Base-by-base conservation (phyloP, 495 filamentous ascomycete genomes). In the Annulohypoxylon nitens region DNA sequence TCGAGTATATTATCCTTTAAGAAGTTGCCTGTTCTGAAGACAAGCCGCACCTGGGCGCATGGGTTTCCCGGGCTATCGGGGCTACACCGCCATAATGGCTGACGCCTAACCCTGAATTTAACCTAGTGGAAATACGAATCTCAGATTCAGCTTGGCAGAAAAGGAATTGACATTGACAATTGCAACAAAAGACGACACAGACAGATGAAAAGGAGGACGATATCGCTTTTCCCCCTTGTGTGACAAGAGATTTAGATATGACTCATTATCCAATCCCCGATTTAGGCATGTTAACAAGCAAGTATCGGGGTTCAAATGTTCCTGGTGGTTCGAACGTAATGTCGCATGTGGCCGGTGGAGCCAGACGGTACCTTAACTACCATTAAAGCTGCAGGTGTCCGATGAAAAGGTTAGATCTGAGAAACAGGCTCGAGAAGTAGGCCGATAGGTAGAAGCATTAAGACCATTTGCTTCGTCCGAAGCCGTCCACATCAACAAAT, bases 41-140 rank as follows among this genome's bases (percentile, higher is more conserved):
- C 63, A 75, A 70, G 65, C 70, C 64, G 65, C 67, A 54, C 62
- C 71, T 59, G 43, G 58, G 48, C 64, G 47, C 62, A 74, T 59
- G 51, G 62, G 48, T 66, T 71, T 79, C 48, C 72, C 75, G 73
- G 69, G 5, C 55, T 59, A 34, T 69, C 73, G 64, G 65, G 30
- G 68, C 61, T 72, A 77, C 77, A 79, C 70, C 77, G 75, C 77
- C 73, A 75, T 73, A 23, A 74, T 68, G 65, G 65, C 69, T 74
- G 51, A 77, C 65, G 54, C 59, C 74, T 65, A 48, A 59, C 55
- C 47, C 57, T 70, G 55, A 73, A 33, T 64, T 57, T 64, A 37
- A 20, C 51, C 45, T 62, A 66, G 63, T 71, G 41, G 63, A 67
- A 62, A n/a, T 37, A 57, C 26, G 33, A 57, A 70, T 70, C 18